Conservation (phyloP, 371 early-diverging fungal species). For the Rhizomucor pusillus region DNA sequence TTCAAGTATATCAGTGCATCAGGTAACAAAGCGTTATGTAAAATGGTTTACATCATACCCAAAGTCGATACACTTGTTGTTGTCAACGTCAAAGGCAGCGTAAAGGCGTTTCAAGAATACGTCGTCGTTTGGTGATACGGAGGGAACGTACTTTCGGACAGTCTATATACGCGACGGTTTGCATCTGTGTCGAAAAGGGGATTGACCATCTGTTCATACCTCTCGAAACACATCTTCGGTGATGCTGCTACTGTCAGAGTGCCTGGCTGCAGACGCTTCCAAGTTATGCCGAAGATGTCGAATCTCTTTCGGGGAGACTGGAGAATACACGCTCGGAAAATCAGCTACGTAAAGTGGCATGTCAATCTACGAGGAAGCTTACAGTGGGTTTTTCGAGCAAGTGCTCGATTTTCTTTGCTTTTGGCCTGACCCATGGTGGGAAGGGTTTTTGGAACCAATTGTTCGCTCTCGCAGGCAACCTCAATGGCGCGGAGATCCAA, state of each 20-base stretch:
- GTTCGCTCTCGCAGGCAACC: too few species aligned
- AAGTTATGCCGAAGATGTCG: constrained; percentile 63
- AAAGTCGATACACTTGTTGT: constrained; percentile 69
- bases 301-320: constrained; percentile 72
- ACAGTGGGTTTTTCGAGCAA: constrained; percentile 59
- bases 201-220: constrained; percentile 29
- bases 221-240: constrained; percentile 75
- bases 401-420: constrained; percentile 54
- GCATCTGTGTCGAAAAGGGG: not conserved
- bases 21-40: constrained; percentile 2
- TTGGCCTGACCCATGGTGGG: constrained; percentile 53
- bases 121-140: constrained; percentile 64
- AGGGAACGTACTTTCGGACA: constrained; percentile 40
- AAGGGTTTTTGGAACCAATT: too few species aligned
- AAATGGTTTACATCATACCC: constrained; percentile 17
- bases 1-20: too few species aligned
- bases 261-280: constrained; percentile 48
- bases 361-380: constrained; percentile 7
- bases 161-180: constrained; percentile 18
- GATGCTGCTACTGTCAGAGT: constrained; percentile 47
- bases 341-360: not conserved
- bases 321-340: not conserved
- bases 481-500: too few species aligned
- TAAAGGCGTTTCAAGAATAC: constrained; percentile 76
- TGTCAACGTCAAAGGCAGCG: constrained; percentile 78